Conservation (phyloP, 345 rosid species). For the Melastoma malabathricum region DNA sequence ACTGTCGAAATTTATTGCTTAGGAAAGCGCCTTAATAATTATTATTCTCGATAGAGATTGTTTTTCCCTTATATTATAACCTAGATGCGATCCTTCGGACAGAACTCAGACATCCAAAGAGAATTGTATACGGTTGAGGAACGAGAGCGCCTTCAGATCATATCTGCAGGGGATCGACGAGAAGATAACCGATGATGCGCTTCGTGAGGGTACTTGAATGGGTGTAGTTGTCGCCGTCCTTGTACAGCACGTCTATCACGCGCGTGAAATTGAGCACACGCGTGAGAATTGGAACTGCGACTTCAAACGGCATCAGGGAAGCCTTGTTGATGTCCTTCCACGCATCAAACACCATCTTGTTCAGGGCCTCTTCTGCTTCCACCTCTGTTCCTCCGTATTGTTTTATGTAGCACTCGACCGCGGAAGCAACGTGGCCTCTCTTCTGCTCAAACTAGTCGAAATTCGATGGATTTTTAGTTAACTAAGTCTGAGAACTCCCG, state of each 20-base stretch:
- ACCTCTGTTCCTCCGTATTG: not conserved
- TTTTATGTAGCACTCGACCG: conserved; percentile 1
- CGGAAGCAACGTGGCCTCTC: not conserved
- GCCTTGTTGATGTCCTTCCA: conserved; percentile 6
- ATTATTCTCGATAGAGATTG: too few species aligned
- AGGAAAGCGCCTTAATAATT: too few species aligned
- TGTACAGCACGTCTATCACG: not conserved
- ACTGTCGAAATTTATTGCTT: too few species aligned
- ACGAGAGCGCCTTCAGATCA: not conserved
- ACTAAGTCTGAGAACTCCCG: not conserved
- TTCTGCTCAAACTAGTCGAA: not conserved
- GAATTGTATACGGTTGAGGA: too few species aligned
- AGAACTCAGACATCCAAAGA: too few species aligned
- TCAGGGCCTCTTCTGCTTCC: not conserved
- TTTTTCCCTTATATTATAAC: too few species aligned
- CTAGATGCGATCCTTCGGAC: too few species aligned
- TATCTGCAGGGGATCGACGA: conserved; percentile 5
- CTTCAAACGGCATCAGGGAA: not conserved
- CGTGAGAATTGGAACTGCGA: not conserved
- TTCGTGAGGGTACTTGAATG: conserved; percentile 11
- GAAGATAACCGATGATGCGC: conserved; percentile 7
- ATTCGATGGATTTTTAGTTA: too few species aligned
- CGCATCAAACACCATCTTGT: not conserved
- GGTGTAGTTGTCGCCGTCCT: conserved; percentile 1
- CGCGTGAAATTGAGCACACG: not conserved